Conservation (phyloP, 768 basidiomycete genomes). For the Suillus cothurnatus region DNA sequence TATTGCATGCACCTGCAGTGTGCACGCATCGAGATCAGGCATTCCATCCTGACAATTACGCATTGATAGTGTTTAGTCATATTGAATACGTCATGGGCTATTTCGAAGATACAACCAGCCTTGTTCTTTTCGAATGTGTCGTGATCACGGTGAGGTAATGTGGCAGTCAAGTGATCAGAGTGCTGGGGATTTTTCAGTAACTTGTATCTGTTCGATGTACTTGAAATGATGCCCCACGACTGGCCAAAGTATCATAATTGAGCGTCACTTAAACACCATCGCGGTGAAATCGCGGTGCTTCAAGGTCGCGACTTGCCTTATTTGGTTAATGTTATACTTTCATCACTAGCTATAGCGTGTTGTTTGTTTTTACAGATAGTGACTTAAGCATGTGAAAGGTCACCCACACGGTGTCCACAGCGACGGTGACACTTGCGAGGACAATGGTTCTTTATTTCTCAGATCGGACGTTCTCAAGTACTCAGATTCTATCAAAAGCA, state of each 20-base stretch:
- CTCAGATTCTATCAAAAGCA: background rate
- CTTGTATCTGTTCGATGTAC: too few species aligned
- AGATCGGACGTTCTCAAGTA: slow-evolving; percentile 6
- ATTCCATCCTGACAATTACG: background rate
- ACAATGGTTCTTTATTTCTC: slow-evolving; percentile 32
- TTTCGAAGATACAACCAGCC: background rate
- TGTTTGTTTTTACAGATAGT: background rate
- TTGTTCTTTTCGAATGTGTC: background rate
- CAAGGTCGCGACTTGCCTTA: slow-evolving; percentile 17
- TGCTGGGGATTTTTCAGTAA: too few species aligned
- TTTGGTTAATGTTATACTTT: slow-evolving; percentile 13
- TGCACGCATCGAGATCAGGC: too few species aligned
- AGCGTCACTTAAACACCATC: background rate
- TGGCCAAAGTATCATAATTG: background rate
- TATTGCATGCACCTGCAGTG: too few species aligned
- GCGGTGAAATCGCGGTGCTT: background rate
- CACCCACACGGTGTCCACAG: slow-evolving; percentile 11
- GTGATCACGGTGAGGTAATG: too few species aligned
- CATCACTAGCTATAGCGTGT: background rate
- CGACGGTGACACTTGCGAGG: slow-evolving; percentile 10
- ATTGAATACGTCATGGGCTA: background rate
- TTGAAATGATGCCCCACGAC: too few species aligned
- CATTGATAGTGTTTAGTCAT: background rate
- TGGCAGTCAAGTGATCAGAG: background rate
- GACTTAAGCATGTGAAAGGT: slow-evolving; percentile 5